Evolutionary conservation across 164 flowering plant species (phyloP).

Genomic region (Sextonia rubra): DNA sequence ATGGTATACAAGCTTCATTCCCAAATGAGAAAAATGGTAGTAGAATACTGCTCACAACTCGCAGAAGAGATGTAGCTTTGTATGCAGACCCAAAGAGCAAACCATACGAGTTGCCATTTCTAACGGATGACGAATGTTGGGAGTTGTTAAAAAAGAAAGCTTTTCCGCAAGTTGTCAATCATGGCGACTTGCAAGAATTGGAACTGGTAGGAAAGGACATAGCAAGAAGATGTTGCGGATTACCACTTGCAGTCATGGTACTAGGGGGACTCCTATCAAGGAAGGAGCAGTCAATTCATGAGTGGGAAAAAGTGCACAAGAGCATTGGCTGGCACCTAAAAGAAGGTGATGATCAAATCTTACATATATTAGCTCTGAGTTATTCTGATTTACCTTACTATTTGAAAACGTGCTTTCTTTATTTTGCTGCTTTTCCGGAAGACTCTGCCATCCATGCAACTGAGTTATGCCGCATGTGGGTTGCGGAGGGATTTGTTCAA

Average conservation of each 20-base stretch:
- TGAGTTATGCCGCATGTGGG: constrained; percentile 1
- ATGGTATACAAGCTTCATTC: constrained; percentile 20
- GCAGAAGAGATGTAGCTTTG: constrained; percentile 20
- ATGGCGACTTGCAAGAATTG: neutral
- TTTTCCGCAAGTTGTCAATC: neutral
- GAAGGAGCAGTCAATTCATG: constrained; percentile 6
- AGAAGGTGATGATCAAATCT: neutral
- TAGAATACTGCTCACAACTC: constrained; percentile 35
- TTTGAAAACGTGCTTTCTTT: constrained; percentile 13
- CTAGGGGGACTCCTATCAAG: constrained; percentile 12
- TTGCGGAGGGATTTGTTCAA: constrained; percentile 9
- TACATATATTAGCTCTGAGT: constrained; percentile 9
- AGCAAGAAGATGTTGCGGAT: constrained; percentile 11
- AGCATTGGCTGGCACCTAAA: neutral
- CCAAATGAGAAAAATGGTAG: constrained; percentile 23
- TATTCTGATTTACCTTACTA: constrained; percentile 14
- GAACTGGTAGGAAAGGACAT: neutral
- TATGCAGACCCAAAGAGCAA: neutral
- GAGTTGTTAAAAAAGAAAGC: neutral
- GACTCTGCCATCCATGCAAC: neutral
- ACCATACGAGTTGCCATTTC: neutral
- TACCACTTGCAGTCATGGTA: constrained; percentile 12
- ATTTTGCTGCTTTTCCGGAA: constrained; percentile 7
- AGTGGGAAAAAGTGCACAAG: neutral
- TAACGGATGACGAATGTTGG: neutral